Evolutionary conservation across 176 grass and related monocot species (phyloP), one percentile per base, ranked within the genome.

Genomic region (Calamus simplicifolius): DNA sequence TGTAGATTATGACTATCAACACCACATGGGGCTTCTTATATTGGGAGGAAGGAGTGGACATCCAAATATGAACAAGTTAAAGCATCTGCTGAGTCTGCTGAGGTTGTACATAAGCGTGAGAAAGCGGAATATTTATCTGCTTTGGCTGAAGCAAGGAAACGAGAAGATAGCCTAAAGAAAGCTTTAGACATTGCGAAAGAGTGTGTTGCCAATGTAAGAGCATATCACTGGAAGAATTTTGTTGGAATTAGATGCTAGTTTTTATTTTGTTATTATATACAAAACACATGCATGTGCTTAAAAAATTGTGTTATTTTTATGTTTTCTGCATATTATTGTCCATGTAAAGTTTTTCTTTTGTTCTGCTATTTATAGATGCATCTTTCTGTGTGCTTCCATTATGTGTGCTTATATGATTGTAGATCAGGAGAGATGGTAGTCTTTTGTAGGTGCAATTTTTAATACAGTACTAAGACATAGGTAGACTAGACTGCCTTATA

Each of bases 1-100:
- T 85, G 59, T 74, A 98, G 93, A 55, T 88, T 82, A 92, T 68
- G 81, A 89, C 12, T 90, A 81, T 81, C 87, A 98, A 69, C 75
- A 98, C 52, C 80, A 92, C 31, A 78, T 98, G 3, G 93, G 93
- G 13, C 76, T 92, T 85, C 59, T 98, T 57, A 66, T 98, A 61
- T 53, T 98, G 57, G 87, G 69, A 84, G 28, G 29, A 85, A 81
- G 63, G 93, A 92, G 58, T 59, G 83, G 73, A 50, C 31, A 52
- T 85, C 79, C 15, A 85, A 89, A 57, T 50, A 79, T 52, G 87
- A 98, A 59, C 81, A 98, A 29, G 56, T 92, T 61, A 92, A 80
- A 92, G 78, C 65, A 76, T 80, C 75, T 23, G 65, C 56, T 5
- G 79, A 79, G 5, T 67, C 79, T 23, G 63, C 79, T 30, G 84